Base-by-base conservation (phyloP, 495 filamentous ascomycete genomes). In the Aspergillus funiculosus region DNA sequence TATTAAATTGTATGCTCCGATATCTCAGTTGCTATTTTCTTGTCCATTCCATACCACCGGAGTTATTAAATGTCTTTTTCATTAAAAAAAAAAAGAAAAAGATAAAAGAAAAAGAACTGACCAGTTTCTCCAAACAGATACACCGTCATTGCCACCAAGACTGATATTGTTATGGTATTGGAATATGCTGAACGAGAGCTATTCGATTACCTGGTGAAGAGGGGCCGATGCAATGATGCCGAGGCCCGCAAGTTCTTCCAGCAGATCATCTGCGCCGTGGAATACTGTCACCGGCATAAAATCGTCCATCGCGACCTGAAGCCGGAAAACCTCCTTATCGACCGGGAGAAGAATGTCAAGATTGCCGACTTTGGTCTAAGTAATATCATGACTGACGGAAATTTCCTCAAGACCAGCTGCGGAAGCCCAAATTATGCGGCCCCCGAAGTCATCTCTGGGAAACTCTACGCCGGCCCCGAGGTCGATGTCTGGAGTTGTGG, bases 401-500 rank as follows among this genome's bases (percentile, higher is more conserved):
- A 97, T 59, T 98, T 98, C 64, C 78, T 98, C 54, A 96, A 95
- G 69, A 98, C 92, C 0, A 95, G 89, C 67, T 98, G 92, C 62
- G 92, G 92, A 42, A 95, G 89, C 54, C 92, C 92, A 13, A 98
- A 98, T 63, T 98, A 98, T 63, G 92, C 92, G 14, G 92, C 92
- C 4, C 92, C 92, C 2, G 92, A 98, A 63, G 92, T 98, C 50
- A 98, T 98, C 55, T 89, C 87, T 32, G 92, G 92, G 10, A 98
- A 97, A 73, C 74, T 98, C 42, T 98, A 98, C 58, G 92, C 92
- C 19, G 92, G 92, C 2, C 92, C 94, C 2, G 92, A 98, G 64
- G 92, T 98, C 32, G 92, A 98, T 63, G 94, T 98, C 6, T 98
- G 92, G 92, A 97, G 92, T 67, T 97, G 91, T 59, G 92, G 92